Base-by-base conservation (phyloP, 2,329 filamentous ascomycete species). In the Claviceps capensis region DNA sequence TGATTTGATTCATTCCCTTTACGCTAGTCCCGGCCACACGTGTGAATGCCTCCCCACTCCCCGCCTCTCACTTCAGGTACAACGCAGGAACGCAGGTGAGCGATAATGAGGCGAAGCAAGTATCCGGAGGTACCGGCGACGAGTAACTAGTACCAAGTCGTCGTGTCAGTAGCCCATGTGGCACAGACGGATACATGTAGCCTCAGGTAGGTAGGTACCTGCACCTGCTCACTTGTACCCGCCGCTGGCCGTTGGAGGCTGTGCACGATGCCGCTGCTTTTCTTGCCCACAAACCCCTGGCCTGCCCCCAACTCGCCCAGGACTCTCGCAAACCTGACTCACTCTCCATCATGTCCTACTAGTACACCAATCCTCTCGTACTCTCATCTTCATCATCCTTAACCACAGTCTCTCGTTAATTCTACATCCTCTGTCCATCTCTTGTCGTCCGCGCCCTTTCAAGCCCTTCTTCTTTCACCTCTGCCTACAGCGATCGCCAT, bases 371-470 rank as follows among this genome's bases (percentile, higher is more conserved):
- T 37, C 37, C 43, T 37, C 42, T 23, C 30, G 17, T 47, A 44
- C 46, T 44, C 42, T 37, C 40, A 44, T 46, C 26, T 16, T 47
- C 23, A 45, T 45, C 13, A 14, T 30, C 43, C n/a, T 30, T 22
- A 47, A 53, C 43, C 34, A 5, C 45, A 53, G 52, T 51, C 52
- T 44, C 26, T 53, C 52, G 46, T 53, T 53, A 51, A 45, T 22
- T 48, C n/a, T 38, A 34, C 9, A 23, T 16, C 11, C 22, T 22
- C 13, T 19, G 7, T 17, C 40, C 7, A 11, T 5, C 22, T 26
- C 16, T 4, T 16, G 17, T 46, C 22, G 1, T 23, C 47, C 8
- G 41, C 8, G 4, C 13, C 17, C 40, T 42, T 23, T 14, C 19
- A 7, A 14, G 6, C 44, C 26, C 14, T 13, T 47, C 7, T 37